Base-by-base conservation (phyloP, 1,139 yeast genomes). In the Meyerozyma smithsonii region DNA sequence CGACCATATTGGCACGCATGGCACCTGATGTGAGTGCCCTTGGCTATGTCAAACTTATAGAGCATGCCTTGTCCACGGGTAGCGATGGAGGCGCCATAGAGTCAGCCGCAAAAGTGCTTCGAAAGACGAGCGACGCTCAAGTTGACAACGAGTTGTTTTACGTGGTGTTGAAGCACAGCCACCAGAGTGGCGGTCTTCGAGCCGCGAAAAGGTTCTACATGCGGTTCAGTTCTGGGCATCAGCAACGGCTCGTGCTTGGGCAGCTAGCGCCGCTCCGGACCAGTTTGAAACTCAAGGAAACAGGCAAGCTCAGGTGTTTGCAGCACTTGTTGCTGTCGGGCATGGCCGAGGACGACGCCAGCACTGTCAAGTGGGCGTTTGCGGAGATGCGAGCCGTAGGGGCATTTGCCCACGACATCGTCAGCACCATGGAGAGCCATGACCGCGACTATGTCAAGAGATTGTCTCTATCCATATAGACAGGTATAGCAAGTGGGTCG, bases 301-400 rank as follows among this genome's bases (percentile, higher is more conserved):
- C 14, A 7, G 28, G 12, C 5, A 15, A 11, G 8, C 28, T 15
- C 12, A 8, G 7, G 12, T 12, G 36, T 15, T 21, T 34, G 23
- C 36, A 15, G 28, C 15, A n/a, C 4, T 4, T 24, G 3, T 14
- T 24, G 11, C 6, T 23, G 8, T 14, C 18, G 4, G 20, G 17
- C 7, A 33, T 59, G 3, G 36, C 39, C 20, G 58, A 57, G 4
- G 47, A 55, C 12, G 67, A 68, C 40, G 10, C 34, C 3, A 48
- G 46, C 7, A 49, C 59, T 5, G 36, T 64, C 3, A 38, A 44
- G 18, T 70, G 75, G 75, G 49, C 57, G 19, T 52, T 64, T 6
- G 54, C 56, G 5, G 72, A 67, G 46, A 52, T 68, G 48, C 51
- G 66, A 39, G 42, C 44, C 11, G 42, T 51, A 28, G 75, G 75